A percentile compares a stretch with the other conserved stretches of the same genome.
These are phyloP conservation scores for Boletus sp. DNA, from an alignment of 768 basidiomycete genomes.

Conservation along the genomic window DNA sequence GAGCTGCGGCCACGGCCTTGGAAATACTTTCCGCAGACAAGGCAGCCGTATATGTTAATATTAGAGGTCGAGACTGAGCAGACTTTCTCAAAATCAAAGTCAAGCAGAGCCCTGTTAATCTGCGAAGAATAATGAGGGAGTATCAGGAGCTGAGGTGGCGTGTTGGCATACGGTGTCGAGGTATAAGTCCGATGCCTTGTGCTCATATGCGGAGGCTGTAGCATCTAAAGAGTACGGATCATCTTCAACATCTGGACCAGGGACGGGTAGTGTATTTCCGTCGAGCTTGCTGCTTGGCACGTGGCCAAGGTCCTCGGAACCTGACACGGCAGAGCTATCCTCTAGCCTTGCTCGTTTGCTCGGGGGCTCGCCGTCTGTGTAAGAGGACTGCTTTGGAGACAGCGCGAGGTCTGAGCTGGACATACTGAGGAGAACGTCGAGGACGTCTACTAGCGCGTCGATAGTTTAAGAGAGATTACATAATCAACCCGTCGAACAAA, in stretches of 20 bases:
- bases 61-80: constrained; percentile 96
- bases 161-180: constrained; percentile 78
- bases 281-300: constrained; percentile 19
- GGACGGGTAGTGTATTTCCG: constrained; percentile 30
- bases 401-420: constrained; percentile 8
- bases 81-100: constrained; percentile 99
- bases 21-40: constrained; percentile 98
- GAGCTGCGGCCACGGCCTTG: constrained; percentile 93
- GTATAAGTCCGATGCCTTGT: constrained; percentile 79
- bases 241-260: constrained; percentile 23
- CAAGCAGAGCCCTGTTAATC: constrained; percentile 88
- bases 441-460: neutral
- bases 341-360: constrained; percentile 30
- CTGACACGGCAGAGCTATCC: constrained; percentile 2
- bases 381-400: constrained; percentile 5
- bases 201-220: constrained; percentile 25
- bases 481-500: constrained; percentile 14
- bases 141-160: constrained; percentile 10
- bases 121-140: constrained; percentile 36
- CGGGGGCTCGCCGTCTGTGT: constrained; percentile 25
- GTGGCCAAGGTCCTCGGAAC: constrained; percentile 30
- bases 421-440: constrained; percentile 12
- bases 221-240: constrained; percentile 29
- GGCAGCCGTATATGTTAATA: constrained; percentile 96
- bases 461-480: constrained; percentile 8